phyloP scores from a whole-genome alignment of 129 eudicot genomes.

The sunflower (Helianthus annuus) region DNA sequence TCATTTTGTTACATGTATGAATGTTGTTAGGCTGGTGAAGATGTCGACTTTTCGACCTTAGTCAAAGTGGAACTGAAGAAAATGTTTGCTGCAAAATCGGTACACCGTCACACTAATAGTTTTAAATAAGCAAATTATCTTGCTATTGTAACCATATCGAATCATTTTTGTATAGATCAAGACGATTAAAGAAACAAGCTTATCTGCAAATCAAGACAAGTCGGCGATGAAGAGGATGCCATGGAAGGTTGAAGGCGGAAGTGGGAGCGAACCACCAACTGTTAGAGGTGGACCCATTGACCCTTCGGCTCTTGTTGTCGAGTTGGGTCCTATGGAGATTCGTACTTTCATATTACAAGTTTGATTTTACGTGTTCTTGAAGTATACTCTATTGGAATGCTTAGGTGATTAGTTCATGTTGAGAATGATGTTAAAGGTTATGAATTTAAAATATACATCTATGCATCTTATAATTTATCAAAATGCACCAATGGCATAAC shows the following conservation, averaged over 20 bases:
- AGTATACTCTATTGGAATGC: background rate
- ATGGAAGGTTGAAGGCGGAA: conserved; percentile 73
- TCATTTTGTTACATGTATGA: conserved; percentile 28
- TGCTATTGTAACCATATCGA: conserved; percentile 3
- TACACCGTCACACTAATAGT: conserved; percentile 15
- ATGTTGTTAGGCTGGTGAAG: conserved; percentile 62
- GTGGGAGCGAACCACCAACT: conserved; percentile 28
- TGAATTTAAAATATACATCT: background rate
- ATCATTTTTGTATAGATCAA: conserved; percentile 51
- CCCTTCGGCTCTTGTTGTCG: conserved; percentile 62
- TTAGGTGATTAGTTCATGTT: background rate
- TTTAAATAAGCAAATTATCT: background rate
- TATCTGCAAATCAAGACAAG: conserved; percentile 90
- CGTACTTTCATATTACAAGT: conserved; percentile 67
- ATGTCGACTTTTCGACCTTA: conserved; percentile 52
- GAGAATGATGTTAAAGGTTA: background rate
- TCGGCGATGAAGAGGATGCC: conserved; percentile 54
- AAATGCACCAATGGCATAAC: background rate
- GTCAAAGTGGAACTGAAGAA: conserved; percentile 76
- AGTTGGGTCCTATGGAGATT: conserved; percentile 97
- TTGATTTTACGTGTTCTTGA: background rate
- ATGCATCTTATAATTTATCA: background rate
- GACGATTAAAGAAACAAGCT: conserved; percentile 62
- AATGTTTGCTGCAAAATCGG: conserved; percentile 67
- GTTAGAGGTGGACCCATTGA: conserved; percentile 62